Evolutionary conservation across 106 monocot species (phyloP), one percentile per base, ranked within the genome.

Genomic region (Triglochin maritima): DNA sequence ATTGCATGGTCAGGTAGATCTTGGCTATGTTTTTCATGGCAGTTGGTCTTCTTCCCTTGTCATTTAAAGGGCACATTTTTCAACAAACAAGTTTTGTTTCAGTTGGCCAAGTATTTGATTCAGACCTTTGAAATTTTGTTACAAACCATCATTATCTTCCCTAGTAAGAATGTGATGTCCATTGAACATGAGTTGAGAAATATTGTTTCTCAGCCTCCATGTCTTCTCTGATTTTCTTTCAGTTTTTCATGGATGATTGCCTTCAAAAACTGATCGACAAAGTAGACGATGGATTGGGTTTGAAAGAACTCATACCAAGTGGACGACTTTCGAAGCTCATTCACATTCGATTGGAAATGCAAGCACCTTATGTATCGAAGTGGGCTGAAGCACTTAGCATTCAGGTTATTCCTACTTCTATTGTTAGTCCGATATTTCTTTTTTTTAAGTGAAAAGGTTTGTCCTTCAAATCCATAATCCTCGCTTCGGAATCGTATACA

Each of bases 331-430:
- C 81, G 47, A 91, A 86, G 64, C 91, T 91, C 49, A 74, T 86
- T 41, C 83, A 79, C 8, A 77, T 82, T 49, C 77, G 90, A 57
- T 66, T 96, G 66, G 84, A 91, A 77, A 88, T 91, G 91, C 96
- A 96, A 69, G 76, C 57, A 7, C 88, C 91, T 51, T 96, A 88
- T 62, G 80, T 91, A 78, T 84, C 88, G 46, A 96, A 86, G 76
- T 96, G 90, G 91, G 81, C 96, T 53, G 84, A 96, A 78, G 96
- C 96, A 43, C 87, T 96, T 58, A 91, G 96, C 80, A 96, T 96
- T 50, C 96, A 96, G 84, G 93, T 93, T 8, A 29, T 13, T 11
- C 46, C 29, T 29, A 41, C 41, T 53, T 53, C 4, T 11, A 29
- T 29, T 0, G 29, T 42, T 3, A 5, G 66, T 29, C 29, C 0